These are phyloP conservation scores for Allium sativum DNA, from an alignment of 106 monocot genomes.

Conservation along the genomic window DNA sequence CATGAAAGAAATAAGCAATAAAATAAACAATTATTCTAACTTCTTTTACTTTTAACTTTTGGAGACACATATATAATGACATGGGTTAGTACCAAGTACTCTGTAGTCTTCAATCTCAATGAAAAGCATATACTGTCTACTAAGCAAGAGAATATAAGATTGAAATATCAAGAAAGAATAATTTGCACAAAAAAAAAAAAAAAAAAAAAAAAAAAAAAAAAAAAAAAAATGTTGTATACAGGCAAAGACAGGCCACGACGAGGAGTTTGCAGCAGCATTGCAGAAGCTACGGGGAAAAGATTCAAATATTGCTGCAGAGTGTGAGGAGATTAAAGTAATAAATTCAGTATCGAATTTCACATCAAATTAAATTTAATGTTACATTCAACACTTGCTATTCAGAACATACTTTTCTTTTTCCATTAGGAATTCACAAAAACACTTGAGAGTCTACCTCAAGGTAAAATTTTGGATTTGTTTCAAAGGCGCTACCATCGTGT, in stretches of 20 bases:
- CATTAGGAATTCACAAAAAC: slow-evolving; percentile 43
- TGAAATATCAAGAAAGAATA: too few species aligned
- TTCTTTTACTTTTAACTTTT: not conserved
- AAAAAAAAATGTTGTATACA: too few species aligned
- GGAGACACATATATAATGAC: not conserved
- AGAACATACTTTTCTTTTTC: not conserved
- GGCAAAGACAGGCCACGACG: slow-evolving; percentile 47
- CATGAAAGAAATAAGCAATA: not conserved
- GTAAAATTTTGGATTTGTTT: slow-evolving; percentile 31
- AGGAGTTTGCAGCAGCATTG: slow-evolving; percentile 37
- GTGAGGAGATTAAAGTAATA: slow-evolving; percentile 44
- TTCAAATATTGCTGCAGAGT: slow-evolving; percentile 21
- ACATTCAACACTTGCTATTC: too few species aligned
- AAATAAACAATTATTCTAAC: not conserved
- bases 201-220: too few species aligned
- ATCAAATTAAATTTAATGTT: not conserved
- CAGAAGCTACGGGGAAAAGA: slow-evolving; percentile 29
- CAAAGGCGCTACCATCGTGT: slow-evolving; percentile 24
- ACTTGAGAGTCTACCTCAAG: slow-evolving; percentile 34
- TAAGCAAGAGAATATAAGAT: too few species aligned
- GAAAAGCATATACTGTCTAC: too few species aligned
- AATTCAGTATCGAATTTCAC: not conserved
- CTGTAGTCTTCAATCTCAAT: too few species aligned
- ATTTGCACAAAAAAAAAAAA: too few species aligned
- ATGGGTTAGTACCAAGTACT: too few species aligned